phyloP scores from a whole-genome alignment of 1,139 yeast species.

The Kodamaea sp. region DNA sequence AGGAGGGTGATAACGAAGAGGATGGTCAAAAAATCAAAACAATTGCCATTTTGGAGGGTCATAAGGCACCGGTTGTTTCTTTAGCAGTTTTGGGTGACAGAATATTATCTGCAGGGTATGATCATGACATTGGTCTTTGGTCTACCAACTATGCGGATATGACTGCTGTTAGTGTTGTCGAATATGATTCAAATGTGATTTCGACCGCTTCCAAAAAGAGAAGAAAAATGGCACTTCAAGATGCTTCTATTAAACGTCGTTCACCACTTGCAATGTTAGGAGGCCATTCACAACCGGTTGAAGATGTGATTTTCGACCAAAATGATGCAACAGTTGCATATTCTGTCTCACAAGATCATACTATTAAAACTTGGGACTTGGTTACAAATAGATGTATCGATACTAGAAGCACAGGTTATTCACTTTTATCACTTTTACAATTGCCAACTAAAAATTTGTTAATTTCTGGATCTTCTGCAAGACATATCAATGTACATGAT shows the following conservation, averaged over 20 bases:
- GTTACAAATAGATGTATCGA: constrained; percentile 80
- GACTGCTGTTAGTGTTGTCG: constrained; percentile 66
- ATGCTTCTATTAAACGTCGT: constrained; percentile 72
- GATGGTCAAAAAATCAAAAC: constrained; percentile 70
- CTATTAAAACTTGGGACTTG: constrained; percentile 94
- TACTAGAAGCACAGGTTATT: constrained; percentile 84
- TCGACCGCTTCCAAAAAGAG: constrained; percentile 88
- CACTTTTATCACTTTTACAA: constrained; percentile 71
- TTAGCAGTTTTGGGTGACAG: constrained; percentile 54
- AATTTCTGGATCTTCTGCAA: constrained; percentile 92
- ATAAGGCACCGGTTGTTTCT: constrained; percentile 80
- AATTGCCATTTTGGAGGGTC: constrained; percentile 82
- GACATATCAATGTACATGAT: constrained; percentile 91
- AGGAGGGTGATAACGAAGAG: constrained; percentile 42
- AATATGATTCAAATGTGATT: constrained; percentile 43
- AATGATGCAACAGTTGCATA: constrained; percentile 78
- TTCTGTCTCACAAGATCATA: constrained; percentile 93
- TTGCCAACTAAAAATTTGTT: constrained; percentile 64
- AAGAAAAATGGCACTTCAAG: constrained; percentile 75
- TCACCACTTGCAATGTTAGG: constrained; percentile 75
- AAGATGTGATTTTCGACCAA: constrained; percentile 71
- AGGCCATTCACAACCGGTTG: constrained; percentile 84
- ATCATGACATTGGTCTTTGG: constrained; percentile 82
- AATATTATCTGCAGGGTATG: constrained; percentile 83
- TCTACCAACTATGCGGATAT: constrained; percentile 81